Evolutionary conservation across 73 alveolate species (phyloP).

Genomic region (Effrenium voratum): DNA sequence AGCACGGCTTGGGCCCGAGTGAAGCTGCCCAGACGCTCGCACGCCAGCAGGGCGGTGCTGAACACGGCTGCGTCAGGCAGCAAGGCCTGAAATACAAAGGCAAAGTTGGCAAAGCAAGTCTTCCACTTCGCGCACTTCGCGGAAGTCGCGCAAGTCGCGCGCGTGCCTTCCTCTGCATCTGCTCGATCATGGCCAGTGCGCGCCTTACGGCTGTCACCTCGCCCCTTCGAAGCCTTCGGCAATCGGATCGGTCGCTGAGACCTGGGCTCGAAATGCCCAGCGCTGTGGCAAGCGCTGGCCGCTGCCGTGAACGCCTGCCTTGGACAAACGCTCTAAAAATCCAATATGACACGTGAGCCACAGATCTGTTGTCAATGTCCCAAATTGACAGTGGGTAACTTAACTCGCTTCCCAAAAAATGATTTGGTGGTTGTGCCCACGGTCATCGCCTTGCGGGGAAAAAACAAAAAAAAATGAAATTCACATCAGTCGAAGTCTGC

Average conservation of each 20-base stretch:
- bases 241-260: not conserved
- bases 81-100: constrained; percentile 5
- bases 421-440: too few relatives aligned
- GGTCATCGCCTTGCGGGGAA: too few relatives aligned
- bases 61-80: constrained; percentile 13
- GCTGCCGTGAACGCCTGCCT: constrained; percentile 78
- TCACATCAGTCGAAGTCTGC: too few relatives aligned
- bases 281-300: constrained; percentile 39
- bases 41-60: constrained; percentile 44
- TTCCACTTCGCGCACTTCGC: not conserved
- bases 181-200: constrained; percentile 13
- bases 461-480: too few relatives aligned
- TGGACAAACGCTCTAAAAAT: too few relatives aligned
- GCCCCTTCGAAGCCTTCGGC: too few relatives aligned
- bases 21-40: constrained; percentile 44
- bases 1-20: not conserved
- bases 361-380: too few relatives aligned
- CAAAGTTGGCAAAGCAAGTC: not conserved
- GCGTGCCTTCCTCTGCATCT: constrained; percentile 16
- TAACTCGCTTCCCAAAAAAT: too few relatives aligned
- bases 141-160: not conserved
- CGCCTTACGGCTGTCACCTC: not conserved
- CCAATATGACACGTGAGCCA: too few relatives aligned
- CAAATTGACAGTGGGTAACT: too few relatives aligned
- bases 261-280: not conserved